Evolutionary conservation across 1,284 basidiomycete species (phyloP).

Genomic region (Pterulicium gracile): DNA sequence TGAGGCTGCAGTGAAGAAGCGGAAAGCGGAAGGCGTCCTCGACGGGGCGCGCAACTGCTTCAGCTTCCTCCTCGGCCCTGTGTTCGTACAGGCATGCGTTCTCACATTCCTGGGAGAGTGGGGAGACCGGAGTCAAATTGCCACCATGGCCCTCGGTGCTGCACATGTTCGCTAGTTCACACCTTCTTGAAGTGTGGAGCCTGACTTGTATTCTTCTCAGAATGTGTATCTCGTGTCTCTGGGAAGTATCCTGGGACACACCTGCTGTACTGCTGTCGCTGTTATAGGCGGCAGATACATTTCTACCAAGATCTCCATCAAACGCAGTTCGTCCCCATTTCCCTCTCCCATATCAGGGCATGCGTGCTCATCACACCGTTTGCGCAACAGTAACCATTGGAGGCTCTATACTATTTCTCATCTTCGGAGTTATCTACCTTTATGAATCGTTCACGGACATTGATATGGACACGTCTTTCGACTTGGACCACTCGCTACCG

Average conservation of each 20-base stretch:
- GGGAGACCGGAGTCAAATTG: conserved; percentile 96
- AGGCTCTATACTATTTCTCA: conserved; percentile 73
- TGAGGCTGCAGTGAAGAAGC: conserved; percentile 8
- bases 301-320: conserved; percentile 90
- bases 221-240: conserved; percentile 72
- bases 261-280: conserved; percentile 80
- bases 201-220: conserved; percentile 18
- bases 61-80: conserved; percentile 78
- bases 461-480: conserved; percentile 1
- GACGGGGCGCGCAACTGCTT: conserved; percentile 79
- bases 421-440: conserved; percentile 73
- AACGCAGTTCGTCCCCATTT: conserved; percentile 63
- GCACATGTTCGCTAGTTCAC: conserved; percentile 61
- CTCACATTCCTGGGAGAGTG: conserved; percentile 97
- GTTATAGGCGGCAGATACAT: conserved; percentile 87
- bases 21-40: conserved; percentile 18
- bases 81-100: conserved; percentile 92
- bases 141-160: conserved; percentile 93
- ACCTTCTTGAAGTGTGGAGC: neutral
- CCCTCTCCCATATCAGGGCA: conserved; percentile 4
- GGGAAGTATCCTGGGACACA: conserved; percentile 87
- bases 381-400: conserved; percentile 65
- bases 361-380: conserved; percentile 5
- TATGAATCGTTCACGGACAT: conserved; percentile 45
- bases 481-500: neutral